Conservation (phyloP, 495 filamentous ascomycete genomes). For the Aspergillus affinis region DNA sequence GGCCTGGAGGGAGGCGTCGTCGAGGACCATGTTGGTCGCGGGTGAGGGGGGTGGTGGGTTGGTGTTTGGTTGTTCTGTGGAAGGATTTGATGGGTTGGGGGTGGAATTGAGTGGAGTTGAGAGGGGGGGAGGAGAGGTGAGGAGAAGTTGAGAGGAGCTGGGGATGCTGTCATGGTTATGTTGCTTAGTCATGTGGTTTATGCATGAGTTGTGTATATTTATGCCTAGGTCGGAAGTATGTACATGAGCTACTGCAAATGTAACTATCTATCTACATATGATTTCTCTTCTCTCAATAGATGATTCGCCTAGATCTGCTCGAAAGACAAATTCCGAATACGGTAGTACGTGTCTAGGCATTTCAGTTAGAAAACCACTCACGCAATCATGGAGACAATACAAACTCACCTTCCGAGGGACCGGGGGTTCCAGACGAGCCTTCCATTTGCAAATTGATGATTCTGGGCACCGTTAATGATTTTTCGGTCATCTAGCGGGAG, state of each 20-base stretch:
- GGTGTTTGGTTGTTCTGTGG: not conserved
- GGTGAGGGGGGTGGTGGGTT: not conserved
- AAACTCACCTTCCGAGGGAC: slow-evolving; percentile 26
- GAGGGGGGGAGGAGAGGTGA: too few relatives aligned
- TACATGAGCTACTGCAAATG: not conserved
- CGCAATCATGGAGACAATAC: too few relatives aligned
- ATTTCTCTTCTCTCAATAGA: not conserved
- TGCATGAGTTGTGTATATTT: not conserved
- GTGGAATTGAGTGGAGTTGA: not conserved
- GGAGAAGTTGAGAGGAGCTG: not conserved
- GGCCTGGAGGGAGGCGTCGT: slow-evolving; percentile 7
- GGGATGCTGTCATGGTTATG: not conserved
- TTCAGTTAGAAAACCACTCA: slow-evolving; percentile 2
- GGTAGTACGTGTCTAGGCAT: slow-evolving; percentile 12
- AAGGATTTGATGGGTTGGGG: not conserved
- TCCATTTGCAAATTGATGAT: slow-evolving; percentile 35
- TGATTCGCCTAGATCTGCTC: slow-evolving; percentile 11
- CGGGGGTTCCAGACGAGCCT: slow-evolving; percentile 28
- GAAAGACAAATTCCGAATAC: slow-evolving; percentile 13
- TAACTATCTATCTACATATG: too few relatives aligned
- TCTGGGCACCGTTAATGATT: not conserved
- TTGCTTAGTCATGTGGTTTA: not conserved
- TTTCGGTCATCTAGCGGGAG: not conserved
- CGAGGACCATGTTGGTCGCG: slow-evolving; percentile 24
- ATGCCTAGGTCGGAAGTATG: not conserved